Evolutionary conservation across 2,329 filamentous ascomycete species (phyloP), one percentile per base, ranked within the genome.

Genomic region (Colletotrichum karsti): DNA sequence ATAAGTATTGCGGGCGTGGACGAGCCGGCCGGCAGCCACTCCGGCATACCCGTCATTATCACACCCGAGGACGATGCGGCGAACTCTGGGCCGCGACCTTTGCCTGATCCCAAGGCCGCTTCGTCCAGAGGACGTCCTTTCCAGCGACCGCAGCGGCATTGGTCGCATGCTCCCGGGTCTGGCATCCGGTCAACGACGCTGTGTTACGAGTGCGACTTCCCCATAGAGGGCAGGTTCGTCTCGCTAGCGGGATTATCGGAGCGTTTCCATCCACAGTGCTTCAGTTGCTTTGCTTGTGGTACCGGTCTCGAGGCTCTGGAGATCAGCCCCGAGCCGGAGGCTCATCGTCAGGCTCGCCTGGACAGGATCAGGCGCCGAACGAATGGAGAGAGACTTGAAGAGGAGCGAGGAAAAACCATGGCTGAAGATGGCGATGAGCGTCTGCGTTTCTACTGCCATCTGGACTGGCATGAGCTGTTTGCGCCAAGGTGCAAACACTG

Each of bases 401-500:
- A 93, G 67, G 82, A 86, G 56, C 89, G 90, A 2, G 88, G 87
- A 30, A 83, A 88, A 76, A 91, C 90, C 10, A 87, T 87, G 79
- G 86, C 86, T 3, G 91, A 93, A 70, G 92, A 95, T 73, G 91
- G 92, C 44, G 92, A 95, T 76, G 87, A 88, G 39, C 85, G 89
- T 10, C 82, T 93, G 50, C 90, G 95, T 10, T 98, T 98, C 86
- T 99, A 93, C 83, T 99, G 96, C 81, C 95, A 98, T 77, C 88
- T 99, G n/a, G 96, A 99, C 83, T 99, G 95, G 88, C 96, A 99
- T 79, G 96, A 99, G 81, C 84, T 92, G 60, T 99, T 93, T 80
- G 94, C 93, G 33, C 96, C 96, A 5, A 90, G 94, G 44, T 99
- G 96, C 86, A 96, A 96, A 82, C 94, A 93, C 78, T 99, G 96